Conservation (phyloP, 2,329 filamentous ascomycete species). For the Claviceps fusiformis region DNA sequence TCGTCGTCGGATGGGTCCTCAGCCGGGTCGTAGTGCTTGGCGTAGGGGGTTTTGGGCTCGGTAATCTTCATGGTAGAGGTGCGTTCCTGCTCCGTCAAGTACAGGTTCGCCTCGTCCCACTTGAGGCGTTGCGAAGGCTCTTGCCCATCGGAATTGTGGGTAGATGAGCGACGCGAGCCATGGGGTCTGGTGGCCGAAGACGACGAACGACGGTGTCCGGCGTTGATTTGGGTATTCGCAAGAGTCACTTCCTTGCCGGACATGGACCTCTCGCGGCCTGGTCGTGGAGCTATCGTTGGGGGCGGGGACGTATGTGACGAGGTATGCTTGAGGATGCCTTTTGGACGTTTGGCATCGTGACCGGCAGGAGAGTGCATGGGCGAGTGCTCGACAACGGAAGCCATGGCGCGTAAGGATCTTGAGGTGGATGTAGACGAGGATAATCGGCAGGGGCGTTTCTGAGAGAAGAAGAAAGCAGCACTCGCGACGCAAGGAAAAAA, state of each 20-base stretch:
- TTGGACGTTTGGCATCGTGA: conserved; percentile 29
- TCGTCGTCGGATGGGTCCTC: conserved; percentile 80
- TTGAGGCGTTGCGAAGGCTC: conserved; percentile 63
- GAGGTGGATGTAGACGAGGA: not conserved
- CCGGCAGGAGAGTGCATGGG: conserved; percentile 29
- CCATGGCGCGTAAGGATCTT: conserved; percentile 18
- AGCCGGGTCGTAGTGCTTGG: conserved; percentile 75
- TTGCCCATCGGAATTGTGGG: conserved; percentile 29
- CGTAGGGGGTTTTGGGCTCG: conserved; percentile 96
- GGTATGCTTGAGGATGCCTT: conserved; percentile 78
- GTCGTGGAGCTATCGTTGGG: conserved; percentile 29
- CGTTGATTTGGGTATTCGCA: conserved; percentile 89
- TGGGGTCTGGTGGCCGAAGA: conserved; percentile 51
- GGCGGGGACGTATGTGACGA: conserved; percentile 44
- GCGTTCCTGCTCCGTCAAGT: conserved; percentile 91
- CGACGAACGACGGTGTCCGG: conserved; percentile 75
- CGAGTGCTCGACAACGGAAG: conserved; percentile 24
- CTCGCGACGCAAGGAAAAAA: not conserved
- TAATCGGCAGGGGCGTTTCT: not conserved
- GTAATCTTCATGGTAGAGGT: conserved; percentile 97
- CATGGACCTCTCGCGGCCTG: conserved; percentile 22
- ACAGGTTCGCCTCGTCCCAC: conserved; percentile 98
- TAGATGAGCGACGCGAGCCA: conserved; percentile 61
- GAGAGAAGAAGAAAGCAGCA: not conserved
- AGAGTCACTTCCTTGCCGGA: conserved; percentile 81